Base-by-base conservation (phyloP, 2,329 filamentous ascomycete genomes). In the Coniochaeta hoffmannii region DNA sequence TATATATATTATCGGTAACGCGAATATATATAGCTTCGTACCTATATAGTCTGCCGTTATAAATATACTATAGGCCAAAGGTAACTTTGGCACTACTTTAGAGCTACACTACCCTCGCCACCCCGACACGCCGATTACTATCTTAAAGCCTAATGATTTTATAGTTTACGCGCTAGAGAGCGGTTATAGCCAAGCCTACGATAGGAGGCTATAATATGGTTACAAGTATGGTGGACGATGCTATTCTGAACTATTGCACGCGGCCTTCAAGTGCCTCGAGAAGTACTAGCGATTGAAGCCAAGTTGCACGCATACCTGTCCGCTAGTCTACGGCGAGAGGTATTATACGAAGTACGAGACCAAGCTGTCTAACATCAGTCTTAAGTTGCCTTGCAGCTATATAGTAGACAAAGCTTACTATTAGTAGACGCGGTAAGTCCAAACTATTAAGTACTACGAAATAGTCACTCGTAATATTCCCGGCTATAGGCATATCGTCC, bases 1-100 rank as follows among this genome's bases (percentile, higher is more conserved):
- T 0, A 83, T 90, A 77, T 88, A 86, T 63, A 71, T 91, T n/a
- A 82, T 91, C 32, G 86, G 87, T 1, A 86, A 90, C 61, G 64
- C 81, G 0, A 66, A 78, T 0, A 89, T 85, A 0, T 85, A 78
- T 28, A 63, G 63, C 0, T 67, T 73, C 19, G 74, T 89, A 0
- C 64, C 68, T 0, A 89, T 89, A 85, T 90, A 86, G 87, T 62
- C 66, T 0, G 62, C 80, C 0, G 81, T 89, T 66, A 85, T 9
- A 57, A 68, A 0, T 79, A 85, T 22, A 68, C 90, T 0, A 57
- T 68, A n/a, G n/a, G n/a, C 9, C 60, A 61, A 0, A 63, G 67
- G 69, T 2, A 78, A 76, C 34, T 62, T 88, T 3, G 84, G 84
- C 0, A 61, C 62, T 0, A 56, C 60, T 0, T 65, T 89, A 1